Evolutionary conservation across 2,329 filamentous ascomycete species (phyloP).

Genomic region (Fusarium floridanum): DNA sequence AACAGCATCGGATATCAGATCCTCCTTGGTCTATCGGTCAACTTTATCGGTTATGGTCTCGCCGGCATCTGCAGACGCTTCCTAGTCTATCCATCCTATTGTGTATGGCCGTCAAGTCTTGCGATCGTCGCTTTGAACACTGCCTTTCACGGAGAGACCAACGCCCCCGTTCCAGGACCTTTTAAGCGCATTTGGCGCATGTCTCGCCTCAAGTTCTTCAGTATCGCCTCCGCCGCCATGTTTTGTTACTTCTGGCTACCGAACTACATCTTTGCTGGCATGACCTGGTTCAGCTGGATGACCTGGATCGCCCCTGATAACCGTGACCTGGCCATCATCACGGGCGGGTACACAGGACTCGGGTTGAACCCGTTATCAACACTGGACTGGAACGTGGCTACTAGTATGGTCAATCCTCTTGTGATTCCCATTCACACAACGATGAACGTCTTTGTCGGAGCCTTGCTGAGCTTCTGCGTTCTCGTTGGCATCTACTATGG

Average conservation of each 20-base stretch:
- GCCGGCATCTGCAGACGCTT: constrained; percentile 64
- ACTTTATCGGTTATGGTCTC: constrained; percentile 68
- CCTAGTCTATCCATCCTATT: constrained; percentile 65
- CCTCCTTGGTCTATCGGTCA: constrained; percentile 62
- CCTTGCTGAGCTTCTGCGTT: constrained; percentile 46
- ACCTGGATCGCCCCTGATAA: constrained; percentile 65
- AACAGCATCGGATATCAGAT: constrained; percentile 64
- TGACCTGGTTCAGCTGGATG: constrained; percentile 65
- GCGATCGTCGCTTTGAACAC: constrained; percentile 64
- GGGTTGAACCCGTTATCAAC: constrained; percentile 58
- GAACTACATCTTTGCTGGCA: constrained; percentile 62
- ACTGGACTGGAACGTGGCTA: constrained; percentile 59
- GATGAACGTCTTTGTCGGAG: constrained; percentile 52
- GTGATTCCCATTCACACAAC: constrained; percentile 55
- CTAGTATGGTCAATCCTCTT: constrained; percentile 51
- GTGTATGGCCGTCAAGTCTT: constrained; percentile 66
- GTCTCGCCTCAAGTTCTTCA: constrained; percentile 63
- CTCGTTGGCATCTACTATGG: constrained; percentile 50
- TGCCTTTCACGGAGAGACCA: constrained; percentile 60
- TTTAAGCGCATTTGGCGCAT: constrained; percentile 55
- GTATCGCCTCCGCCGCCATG: constrained; percentile 58
- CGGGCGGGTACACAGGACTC: constrained; percentile 54
- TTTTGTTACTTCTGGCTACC: constrained; percentile 69
- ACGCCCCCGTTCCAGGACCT: constrained; percentile 42
- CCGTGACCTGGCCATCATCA: constrained; percentile 52